Conservation (phyloP, 106 monocot genomes). For the Apostasia ramifera region DNA sequence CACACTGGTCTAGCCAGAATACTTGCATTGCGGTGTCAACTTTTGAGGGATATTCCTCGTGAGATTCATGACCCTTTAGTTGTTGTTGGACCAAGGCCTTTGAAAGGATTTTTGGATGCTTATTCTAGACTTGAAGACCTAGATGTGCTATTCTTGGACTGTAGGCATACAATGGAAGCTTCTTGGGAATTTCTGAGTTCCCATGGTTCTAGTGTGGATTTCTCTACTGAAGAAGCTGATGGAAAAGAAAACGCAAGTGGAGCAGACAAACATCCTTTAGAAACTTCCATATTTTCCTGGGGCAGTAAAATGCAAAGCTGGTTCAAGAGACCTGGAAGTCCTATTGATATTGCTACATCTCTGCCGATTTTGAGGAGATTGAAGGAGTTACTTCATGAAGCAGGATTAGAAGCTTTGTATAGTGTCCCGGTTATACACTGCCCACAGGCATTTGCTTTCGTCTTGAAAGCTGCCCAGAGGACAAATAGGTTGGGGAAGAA, state of each 20-base stretch:
- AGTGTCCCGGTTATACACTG: constrained; percentile 98
- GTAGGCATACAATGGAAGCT: constrained; percentile 65
- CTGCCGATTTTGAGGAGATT: constrained; percentile 40
- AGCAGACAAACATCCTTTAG: constrained; percentile 6
- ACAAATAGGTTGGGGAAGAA: constrained; percentile 40
- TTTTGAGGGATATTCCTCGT: constrained; percentile 48
- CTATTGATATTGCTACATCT: constrained; percentile 27
- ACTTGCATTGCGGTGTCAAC: constrained; percentile 57
- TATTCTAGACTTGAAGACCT: constrained; percentile 91
- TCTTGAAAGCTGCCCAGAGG: constrained; percentile 53
- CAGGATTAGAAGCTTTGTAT: constrained; percentile 60
- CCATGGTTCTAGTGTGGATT: background rate
- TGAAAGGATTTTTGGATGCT: constrained; percentile 87
- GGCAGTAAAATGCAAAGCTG: constrained; percentile 72
- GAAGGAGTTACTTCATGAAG: constrained; percentile 43
- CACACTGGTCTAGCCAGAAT: constrained; percentile 83
- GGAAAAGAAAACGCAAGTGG: background rate
- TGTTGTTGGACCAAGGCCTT: constrained; percentile 79
- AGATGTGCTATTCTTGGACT: constrained; percentile 88
- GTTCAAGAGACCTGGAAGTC: constrained; percentile 56
- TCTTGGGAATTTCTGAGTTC: constrained; percentile 16
- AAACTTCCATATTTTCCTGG: constrained; percentile 40
- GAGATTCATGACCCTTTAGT: constrained; percentile 63
- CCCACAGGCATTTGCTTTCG: constrained; percentile 90
- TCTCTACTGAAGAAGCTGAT: background rate